Conservation (phyloP, 2,329 filamentous ascomycete species). For the Didymellaceae sp. region DNA sequence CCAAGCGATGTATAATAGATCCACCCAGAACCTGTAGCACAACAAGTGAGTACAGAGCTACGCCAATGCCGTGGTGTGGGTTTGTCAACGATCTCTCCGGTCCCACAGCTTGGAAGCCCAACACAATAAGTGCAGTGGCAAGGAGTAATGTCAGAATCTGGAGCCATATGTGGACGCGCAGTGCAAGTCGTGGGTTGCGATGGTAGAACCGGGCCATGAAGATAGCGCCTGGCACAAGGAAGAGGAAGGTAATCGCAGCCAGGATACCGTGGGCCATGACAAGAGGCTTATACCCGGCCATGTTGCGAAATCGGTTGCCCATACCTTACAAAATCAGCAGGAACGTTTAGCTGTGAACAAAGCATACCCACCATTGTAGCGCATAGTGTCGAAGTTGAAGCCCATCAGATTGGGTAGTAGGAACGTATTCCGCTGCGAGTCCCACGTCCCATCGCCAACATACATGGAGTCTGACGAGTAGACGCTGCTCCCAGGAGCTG, state of each 20-base stretch:
- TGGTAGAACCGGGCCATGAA: slow-evolving; percentile 76
- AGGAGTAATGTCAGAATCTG: slow-evolving; percentile 73
- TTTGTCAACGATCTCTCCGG: slow-evolving; percentile 75
- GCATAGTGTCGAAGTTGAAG: slow-evolving; percentile 81
- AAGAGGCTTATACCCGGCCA: slow-evolving; percentile 73
- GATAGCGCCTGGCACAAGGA: slow-evolving; percentile 75
- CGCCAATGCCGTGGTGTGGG: slow-evolving; percentile 83
- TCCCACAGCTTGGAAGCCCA: slow-evolving; percentile 81
- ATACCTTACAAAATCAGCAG: slow-evolving; percentile 65
- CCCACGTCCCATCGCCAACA: slow-evolving; percentile 85
- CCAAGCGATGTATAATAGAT: slow-evolving; percentile 64
- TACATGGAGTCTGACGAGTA: slow-evolving; percentile 77
- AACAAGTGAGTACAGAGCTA: slow-evolving; percentile 77
- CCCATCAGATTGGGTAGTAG: slow-evolving; percentile 78
- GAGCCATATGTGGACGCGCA: slow-evolving; percentile 76
- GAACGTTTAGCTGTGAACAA: not conserved
- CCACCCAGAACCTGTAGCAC: slow-evolving; percentile 75
- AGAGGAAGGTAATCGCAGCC: slow-evolving; percentile 74
- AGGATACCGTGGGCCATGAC: slow-evolving; percentile 75
- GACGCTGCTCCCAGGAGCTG: slow-evolving; percentile 72
- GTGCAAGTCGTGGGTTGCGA: slow-evolving; percentile 64
- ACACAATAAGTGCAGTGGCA: slow-evolving; percentile 72
- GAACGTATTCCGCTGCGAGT: slow-evolving; percentile 77
- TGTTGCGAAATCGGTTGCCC: slow-evolving; percentile 76
- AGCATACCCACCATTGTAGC: slow-evolving; percentile 73